phyloP scores from a whole-genome alignment of 352 stramenopile species.

The Pythium scleroteichum region DNA sequence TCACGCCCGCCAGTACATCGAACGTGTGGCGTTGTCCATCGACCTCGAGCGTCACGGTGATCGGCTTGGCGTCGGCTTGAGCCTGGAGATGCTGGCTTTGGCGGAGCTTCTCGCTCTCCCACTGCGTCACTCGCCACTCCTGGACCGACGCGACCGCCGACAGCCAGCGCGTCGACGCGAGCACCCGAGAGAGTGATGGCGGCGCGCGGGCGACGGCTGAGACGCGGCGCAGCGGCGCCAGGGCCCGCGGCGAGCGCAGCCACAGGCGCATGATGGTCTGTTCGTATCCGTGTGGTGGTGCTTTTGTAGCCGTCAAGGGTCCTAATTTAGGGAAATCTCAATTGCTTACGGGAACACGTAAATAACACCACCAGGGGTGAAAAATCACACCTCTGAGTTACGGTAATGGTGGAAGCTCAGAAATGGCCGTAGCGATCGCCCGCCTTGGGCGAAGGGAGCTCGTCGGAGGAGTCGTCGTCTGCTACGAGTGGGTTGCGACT shows the following conservation, averaged over 20 bases:
- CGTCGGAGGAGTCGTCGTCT: slow-evolving; percentile 5
- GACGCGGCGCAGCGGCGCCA: slow-evolving; percentile 16
- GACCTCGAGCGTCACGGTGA: slow-evolving; percentile 49
- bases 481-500: neutral
- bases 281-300: slow-evolving; percentile 9
- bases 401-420: neutral
- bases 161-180: neutral
- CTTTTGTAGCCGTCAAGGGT: slow-evolving; percentile 10
- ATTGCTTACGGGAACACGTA: slow-evolving; percentile 1
- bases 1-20: slow-evolving; percentile 38
- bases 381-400: too few relatives aligned
- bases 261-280: slow-evolving; percentile 4
- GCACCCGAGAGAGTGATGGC: neutral
- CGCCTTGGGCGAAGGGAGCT: slow-evolving; percentile 3
- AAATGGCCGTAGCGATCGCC: slow-evolving; percentile 1
- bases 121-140: slow-evolving; percentile 49
- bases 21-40: slow-evolving; percentile 38
- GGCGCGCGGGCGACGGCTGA: neutral
- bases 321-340: slow-evolving; percentile 10
- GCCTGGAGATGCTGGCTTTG: slow-evolving; percentile 37
- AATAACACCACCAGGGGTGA: slow-evolving; percentile 8
- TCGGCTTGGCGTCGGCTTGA: slow-evolving; percentile 25
- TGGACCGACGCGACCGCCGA: slow-evolving; percentile 38
- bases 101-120: slow-evolving; percentile 53
- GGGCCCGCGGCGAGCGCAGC: slow-evolving; percentile 12